Percentiles rank a stretch among this genome's conserved stretches.
Evolutionary conservation across 805 yeast species (phyloP).

Genomic region (Myxozyma udenii): DNA sequence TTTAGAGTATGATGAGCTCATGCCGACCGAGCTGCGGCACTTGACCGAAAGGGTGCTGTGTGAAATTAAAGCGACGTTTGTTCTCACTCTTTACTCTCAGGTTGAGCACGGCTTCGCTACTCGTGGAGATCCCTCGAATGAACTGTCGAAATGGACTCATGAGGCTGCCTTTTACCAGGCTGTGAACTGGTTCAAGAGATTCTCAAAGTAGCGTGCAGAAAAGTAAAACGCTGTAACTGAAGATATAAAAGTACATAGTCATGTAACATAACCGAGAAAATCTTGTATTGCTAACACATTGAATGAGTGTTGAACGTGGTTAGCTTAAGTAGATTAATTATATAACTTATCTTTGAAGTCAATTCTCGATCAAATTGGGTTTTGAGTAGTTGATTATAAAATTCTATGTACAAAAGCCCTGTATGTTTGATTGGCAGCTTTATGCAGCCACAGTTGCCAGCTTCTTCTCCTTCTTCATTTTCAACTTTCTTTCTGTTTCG

Average conservation of each 20-base stretch:
- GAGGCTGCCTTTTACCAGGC: slow-evolving; percentile 53
- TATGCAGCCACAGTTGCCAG: slow-evolving; percentile 3
- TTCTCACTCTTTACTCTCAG: slow-evolving; percentile 58
- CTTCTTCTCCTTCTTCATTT: slow-evolving; percentile 14
- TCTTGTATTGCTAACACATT: too few species aligned
- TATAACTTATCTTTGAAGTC: too few species aligned
- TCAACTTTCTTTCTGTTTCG: slow-evolving; percentile 66
- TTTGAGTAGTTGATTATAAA: too few species aligned
- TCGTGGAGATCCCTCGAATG: slow-evolving; percentile 64
- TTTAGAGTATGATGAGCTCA: slow-evolving; percentile 52
- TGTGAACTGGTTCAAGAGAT: slow-evolving; percentile 24
- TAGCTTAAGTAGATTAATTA: too few species aligned
- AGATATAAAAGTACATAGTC: too few species aligned
- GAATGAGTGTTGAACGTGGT: too few species aligned
- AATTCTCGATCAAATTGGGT: too few species aligned
- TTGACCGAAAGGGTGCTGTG: slow-evolving; percentile 57
- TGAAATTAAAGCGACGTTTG: slow-evolving; percentile 55
- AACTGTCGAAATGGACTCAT: slow-evolving; percentile 58
- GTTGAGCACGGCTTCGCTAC: slow-evolving; percentile 74
- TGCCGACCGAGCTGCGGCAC: slow-evolving; percentile 60
- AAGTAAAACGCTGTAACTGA: too few species aligned
- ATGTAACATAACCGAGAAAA: too few species aligned
- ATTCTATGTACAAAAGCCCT: too few species aligned
- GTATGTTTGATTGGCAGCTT: too few species aligned
- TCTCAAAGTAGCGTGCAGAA: slow-evolving; percentile 23